Evolutionary conservation across 495 filamentous ascomycete species (phyloP).

Genomic region (Aspergillus baeticus): DNA sequence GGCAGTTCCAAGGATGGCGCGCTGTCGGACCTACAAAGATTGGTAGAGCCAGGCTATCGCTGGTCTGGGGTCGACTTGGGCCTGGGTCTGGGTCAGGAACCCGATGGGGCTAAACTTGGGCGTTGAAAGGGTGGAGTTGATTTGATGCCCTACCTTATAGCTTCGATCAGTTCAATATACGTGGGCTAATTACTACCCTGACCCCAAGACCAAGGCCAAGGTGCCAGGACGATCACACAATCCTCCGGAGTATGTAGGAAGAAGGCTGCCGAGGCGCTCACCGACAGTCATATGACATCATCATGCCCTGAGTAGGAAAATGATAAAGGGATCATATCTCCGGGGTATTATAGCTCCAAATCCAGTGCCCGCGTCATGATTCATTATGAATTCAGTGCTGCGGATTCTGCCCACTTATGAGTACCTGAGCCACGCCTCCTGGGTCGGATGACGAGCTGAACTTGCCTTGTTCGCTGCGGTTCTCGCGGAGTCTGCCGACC

Average conservation of each 20-base stretch:
- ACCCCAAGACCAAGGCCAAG: background rate
- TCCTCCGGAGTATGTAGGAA: background rate
- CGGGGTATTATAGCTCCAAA: background rate
- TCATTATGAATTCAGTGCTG: constrained; percentile 4
- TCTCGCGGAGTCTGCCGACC: background rate
- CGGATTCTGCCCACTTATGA: background rate
- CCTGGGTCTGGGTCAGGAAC: constrained; percentile 13
- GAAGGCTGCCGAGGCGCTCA: background rate
- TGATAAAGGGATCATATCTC: background rate
- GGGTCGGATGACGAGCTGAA: background rate
- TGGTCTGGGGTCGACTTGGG: background rate
- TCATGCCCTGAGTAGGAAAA: background rate
- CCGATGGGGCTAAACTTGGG: constrained; percentile 5
- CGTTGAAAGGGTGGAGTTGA: constrained; percentile 8
- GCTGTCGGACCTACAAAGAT: background rate
- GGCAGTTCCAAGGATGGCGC: constrained; percentile 6
- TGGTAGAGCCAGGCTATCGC: background rate
- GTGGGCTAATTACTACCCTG: background rate
- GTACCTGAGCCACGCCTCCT: background rate
- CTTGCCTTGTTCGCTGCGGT: background rate
- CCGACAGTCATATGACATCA: background rate
- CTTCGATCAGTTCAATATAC: background rate
- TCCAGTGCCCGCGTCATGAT: background rate
- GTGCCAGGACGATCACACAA: background rate
- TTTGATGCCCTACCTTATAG: constrained; percentile 4